Conservation (phyloP, 2,329 filamentous ascomycete genomes). For the Thielaviopsis punctulata region DNA sequence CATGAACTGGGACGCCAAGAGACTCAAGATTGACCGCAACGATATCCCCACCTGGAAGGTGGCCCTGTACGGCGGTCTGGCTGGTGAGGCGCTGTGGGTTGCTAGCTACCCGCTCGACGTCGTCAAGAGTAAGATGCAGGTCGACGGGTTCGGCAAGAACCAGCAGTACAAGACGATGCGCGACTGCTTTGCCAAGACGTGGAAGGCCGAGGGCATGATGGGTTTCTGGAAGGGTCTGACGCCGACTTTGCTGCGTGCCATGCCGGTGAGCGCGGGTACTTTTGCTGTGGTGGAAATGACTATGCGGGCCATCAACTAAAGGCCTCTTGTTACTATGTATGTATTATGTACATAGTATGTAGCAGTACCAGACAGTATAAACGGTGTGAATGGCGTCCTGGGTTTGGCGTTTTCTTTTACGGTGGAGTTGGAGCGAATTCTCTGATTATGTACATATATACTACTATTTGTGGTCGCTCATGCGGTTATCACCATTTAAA, state of each 20-base stretch:
- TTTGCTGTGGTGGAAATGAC: conserved; percentile 69
- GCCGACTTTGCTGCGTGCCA: conserved; percentile 79
- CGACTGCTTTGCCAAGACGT: conserved; percentile 77
- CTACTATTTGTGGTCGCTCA: not conserved
- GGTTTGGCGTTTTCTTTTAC: not conserved
- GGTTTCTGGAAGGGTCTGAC: conserved; percentile 94
- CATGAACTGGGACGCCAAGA: conserved; percentile 75
- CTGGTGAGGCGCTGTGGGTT: conserved; percentile 88
- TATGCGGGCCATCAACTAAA: conserved; percentile 40
- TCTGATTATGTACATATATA: not conserved
- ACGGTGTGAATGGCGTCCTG: not conserved
- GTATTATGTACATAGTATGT: no score
- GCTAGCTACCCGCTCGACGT: conserved; percentile 92
- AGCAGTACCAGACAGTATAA: not conserved
- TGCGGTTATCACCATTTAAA: not conserved
- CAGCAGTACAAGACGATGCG: conserved; percentile 68
- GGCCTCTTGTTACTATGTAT: no score
- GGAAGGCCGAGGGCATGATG: conserved; percentile 52
- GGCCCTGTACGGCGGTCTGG: conserved; percentile 79
- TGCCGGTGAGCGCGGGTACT: conserved; percentile 95
- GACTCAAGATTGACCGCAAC: conserved; percentile 58
- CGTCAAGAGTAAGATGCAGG: conserved; percentile 99
- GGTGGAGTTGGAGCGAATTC: no score
- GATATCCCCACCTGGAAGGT: conserved; percentile 74
- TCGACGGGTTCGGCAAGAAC: conserved; percentile 63